Evolutionary conservation across 1,139 yeast species (phyloP), one percentile per base, ranked within the genome.

Genomic region (Wickerhamomyces sp.): DNA sequence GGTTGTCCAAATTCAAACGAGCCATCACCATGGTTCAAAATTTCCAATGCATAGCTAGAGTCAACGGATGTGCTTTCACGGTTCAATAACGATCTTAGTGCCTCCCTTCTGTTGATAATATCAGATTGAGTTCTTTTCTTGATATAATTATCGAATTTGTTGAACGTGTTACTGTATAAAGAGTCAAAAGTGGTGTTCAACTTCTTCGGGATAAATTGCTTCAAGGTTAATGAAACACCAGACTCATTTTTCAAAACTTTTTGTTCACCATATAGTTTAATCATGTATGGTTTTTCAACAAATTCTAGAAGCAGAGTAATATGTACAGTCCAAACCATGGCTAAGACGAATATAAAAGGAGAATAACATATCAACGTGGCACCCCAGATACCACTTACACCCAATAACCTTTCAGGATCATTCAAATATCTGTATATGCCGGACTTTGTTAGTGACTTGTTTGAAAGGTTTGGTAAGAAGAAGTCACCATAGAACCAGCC

Each of bases 401-500:
- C 95, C 48, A 86, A 74, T 18, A 86, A 64, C 52, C 89, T 83
- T 59, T 86, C 95, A 7, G 96, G 96, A 55, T 86, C 85, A 58
- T 86, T 87, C 56, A 86, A 70, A 59, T 85, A 86, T 52, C 95
- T 76, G 59, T 86, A 87, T 38, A 86, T 87, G 39, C 96, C 96
- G 25, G 88, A 86, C 49, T 83, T 83, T 2, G 92, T 81, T 49
- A 87, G 68, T 20, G 58, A 54, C 35, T 60, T 53, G 1, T 54
- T 53, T 33, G 75, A 70, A 31, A 65, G 61, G 25, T 77, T 67
- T 27, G 86, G 81, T 49, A 84, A 69, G 60, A 86, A 86, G 62
- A 86, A 86, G 59, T 86, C 96, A 43, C 96, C 95, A 58, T 83
- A 86, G 55, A 85, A 86, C 95, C 95, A 86, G 14, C 95, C 95